Base-by-base conservation (phyloP, 805 yeast genomes). In the Pichia scutulata region DNA sequence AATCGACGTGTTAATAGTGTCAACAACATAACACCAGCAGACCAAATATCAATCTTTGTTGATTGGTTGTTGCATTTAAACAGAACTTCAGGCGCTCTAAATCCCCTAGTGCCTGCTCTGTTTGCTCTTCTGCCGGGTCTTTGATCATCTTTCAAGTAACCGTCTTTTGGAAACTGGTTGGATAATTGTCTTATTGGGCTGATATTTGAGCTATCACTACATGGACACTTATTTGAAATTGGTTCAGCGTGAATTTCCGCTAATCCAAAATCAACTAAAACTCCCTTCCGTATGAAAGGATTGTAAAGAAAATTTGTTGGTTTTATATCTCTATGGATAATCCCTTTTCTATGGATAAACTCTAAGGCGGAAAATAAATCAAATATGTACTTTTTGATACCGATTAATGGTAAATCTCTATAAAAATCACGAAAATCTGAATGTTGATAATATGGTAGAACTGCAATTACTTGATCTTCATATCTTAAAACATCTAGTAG, bases 101-200 rank as follows among this genome's bases (percentile, higher is more conserved):
- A 89, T 0, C 97, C 97, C 58, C 97, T 75, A 1, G 97, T 89
- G 9, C 97, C 97, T 18, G 99, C 99, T 59, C 99, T 81, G 61
- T 93, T 93, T 0, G 98, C 98, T 51, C 99, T 76, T 60, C 96
- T 76, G 1, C 93, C 87, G 0, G 95, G 86, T 58, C 98, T 74
- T 46, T 80, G 79, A 69, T 93, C 99, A 59, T 86, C 87, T 62
- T 88, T 89, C 10, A 89, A 85, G 61, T 86, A 89, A 1, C 97
- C 92, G 66, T 76, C 75, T 6, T 58, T 52, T 14, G 68, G 66
- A 8, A 62, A 56, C 1, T 72, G 55, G 61, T 68, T 54, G 60
- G 65, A 59, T 55, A 62, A 56, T 57, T 70, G 22, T 19, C 23
- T 23, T 7, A 47, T 4, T 7, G 39, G 42, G 3, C 14, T 19